Evolutionary conservation across 495 filamentous ascomycete species (phyloP), one percentile per base, ranked within the genome.

Genomic region (Staphylotrichum longicolle): DNA sequence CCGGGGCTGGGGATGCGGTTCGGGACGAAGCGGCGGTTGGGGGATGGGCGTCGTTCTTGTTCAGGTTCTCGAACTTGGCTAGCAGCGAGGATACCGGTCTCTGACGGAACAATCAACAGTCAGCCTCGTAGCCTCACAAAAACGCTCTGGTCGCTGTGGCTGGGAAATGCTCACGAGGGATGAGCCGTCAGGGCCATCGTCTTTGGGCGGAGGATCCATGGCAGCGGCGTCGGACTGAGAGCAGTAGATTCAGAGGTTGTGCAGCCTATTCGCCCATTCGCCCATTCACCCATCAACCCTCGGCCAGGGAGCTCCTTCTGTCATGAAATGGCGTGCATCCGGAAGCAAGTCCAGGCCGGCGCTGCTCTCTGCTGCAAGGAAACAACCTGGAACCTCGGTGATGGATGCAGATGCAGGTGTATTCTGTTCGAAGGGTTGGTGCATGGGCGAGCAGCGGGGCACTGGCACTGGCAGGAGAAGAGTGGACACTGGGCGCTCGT

Each of bases 31-130:
- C 12, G 14, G 65, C 27, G 58, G 66, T 34, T 49, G 70, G 57
- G 15, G 70, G 60, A 58, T 78, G 73, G 68, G 32, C 12, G 4
- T 76, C 83, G 55, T 78, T 69, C 64, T 83, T 84, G 42, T 87
- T 82, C 72, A 96, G 86, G 60, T 88, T 88, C 79, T 98, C 94
- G 69, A 98, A 98, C 70, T 93, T 88, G 46, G 92, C 94, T 51
- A 91, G 83, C 39, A 98, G 79, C 49, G 93, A 96, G 46, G 94
- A 98, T 33, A 98, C 94, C 0, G 94, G 90, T 78, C 83, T 82
- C 82, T 84, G 60, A n/a, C 11, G n/a, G 32, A 52, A 40, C 32
- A 44, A 30, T 41, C 30, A 68, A 37, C 35, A 40, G 64, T 77
- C 10, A 39, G 37, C 37, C 10, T 39, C 37, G 20, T 54, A 79